Evolutionary conservation across 495 filamentous ascomycete genomes (phyloP).

Genomic region (Endocarpon pusillum): DNA sequence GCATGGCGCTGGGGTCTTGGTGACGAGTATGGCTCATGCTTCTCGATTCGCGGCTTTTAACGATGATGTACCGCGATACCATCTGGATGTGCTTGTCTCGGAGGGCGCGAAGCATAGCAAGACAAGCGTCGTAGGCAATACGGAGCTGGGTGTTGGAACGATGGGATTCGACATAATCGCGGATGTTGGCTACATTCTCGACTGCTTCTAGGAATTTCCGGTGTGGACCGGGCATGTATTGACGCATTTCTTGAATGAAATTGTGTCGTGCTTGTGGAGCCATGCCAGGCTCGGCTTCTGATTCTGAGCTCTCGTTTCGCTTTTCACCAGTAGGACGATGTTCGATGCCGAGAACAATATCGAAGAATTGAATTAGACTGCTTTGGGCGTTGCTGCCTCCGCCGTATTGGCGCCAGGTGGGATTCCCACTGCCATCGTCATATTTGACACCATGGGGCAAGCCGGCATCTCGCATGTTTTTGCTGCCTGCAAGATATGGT

Average conservation of each 20-base stretch:
- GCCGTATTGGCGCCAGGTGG: conserved; percentile 58
- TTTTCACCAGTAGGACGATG: conserved; percentile 79
- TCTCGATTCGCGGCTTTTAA: conserved; percentile 31
- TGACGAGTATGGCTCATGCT: conserved; percentile 24
- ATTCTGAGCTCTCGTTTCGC: conserved; percentile 17
- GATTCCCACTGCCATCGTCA: conserved; percentile 51
- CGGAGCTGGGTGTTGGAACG: conserved; percentile 43
- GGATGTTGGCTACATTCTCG: conserved; percentile 68
- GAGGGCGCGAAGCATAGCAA: conserved; percentile 76
- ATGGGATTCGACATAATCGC: conserved; percentile 58
- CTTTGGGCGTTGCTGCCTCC: conserved; percentile 94
- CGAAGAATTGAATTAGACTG: conserved; percentile 88
- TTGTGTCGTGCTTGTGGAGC: conserved; percentile 51
- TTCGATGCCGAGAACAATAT: conserved; percentile 77
- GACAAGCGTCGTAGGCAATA: conserved; percentile 76
- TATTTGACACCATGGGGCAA: conserved; percentile 76
- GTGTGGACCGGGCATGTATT: conserved; percentile 90
- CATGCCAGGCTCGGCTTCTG: conserved; percentile 32
- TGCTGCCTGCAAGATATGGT: conserved; percentile 85
- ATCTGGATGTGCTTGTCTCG: conserved; percentile 93
- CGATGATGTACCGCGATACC: conserved; percentile 87
- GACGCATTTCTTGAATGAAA: conserved; percentile 92
- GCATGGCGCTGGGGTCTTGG: conserved; percentile 27
- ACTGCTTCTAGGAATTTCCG: conserved; percentile 76
- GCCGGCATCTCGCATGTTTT: conserved; percentile 91